phyloP scores from a whole-genome alignment of 2,329 filamentous ascomycete genomes.

The Zymoseptoria brevis region DNA sequence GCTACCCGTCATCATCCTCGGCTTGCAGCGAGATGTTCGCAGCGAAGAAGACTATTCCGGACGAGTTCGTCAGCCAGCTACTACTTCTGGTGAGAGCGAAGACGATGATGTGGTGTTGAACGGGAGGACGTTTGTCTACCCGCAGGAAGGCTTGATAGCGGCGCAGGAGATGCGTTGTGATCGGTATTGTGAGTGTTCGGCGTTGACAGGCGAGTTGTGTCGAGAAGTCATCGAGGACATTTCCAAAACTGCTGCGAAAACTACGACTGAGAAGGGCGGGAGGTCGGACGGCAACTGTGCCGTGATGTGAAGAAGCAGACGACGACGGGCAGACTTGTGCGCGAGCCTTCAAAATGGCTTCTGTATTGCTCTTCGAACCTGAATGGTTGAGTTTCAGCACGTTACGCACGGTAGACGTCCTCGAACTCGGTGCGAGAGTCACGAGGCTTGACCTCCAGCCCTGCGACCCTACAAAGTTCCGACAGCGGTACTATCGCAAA shows the following conservation, averaged over 20 bases:
- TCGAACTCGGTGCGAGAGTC: too few species aligned
- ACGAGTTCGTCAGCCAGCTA: slow-evolving; percentile 10
- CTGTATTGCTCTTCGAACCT: too few species aligned
- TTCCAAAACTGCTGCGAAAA: slow-evolving; percentile 50
- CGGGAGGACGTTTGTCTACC: slow-evolving; percentile 40
- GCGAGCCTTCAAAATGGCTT: too few species aligned
- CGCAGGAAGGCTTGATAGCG: slow-evolving; percentile 41
- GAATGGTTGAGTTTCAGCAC: too few species aligned
- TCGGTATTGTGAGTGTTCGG: slow-evolving; percentile 56
- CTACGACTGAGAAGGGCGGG: slow-evolving; percentile 47
- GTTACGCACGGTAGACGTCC: too few species aligned
- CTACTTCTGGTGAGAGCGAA: slow-evolving; percentile 5
- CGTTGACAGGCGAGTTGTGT: slow-evolving; percentile 50
- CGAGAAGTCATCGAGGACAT: slow-evolving; percentile 54
- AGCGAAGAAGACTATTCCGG: slow-evolving; percentile 35
- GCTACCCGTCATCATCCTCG: slow-evolving; percentile 52
- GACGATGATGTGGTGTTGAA: slow-evolving; percentile 27
- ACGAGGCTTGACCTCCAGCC: too few species aligned
- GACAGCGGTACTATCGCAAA: too few species aligned
- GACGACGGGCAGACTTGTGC: too few species aligned
- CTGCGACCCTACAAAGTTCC: too few species aligned
- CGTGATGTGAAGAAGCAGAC: slow-evolving; percentile 11
- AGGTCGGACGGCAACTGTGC: slow-evolving; percentile 18
- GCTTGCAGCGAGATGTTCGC: slow-evolving; percentile 51
- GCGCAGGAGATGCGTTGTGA: slow-evolving; percentile 55